Evolutionary conservation across 2,329 filamentous ascomycete species (phyloP).

Genomic region (Cephalotrichum gorgonifer): DNA sequence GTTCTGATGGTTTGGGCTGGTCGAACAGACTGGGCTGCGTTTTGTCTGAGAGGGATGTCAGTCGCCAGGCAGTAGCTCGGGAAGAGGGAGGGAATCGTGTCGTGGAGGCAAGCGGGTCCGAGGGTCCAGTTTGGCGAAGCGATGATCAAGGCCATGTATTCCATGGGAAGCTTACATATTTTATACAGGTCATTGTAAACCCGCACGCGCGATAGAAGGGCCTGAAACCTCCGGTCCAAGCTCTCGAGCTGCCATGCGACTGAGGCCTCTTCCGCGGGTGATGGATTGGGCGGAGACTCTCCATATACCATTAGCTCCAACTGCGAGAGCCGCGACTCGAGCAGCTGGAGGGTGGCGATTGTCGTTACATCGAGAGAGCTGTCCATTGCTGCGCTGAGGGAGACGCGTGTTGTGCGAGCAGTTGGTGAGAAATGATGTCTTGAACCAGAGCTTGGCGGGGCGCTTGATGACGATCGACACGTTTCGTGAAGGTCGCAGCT

Average conservation of each 20-base stretch:
- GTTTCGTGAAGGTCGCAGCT: too few relatives aligned
- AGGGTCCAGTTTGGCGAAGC: background rate
- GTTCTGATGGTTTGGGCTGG: constrained; percentile 29
- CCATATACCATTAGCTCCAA: constrained; percentile 34
- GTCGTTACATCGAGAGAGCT: constrained; percentile 39
- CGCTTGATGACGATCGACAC: too few relatives aligned
- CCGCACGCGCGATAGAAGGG: constrained; percentile 37
- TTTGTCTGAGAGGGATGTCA: constrained; percentile 29
- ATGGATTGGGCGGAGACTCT: constrained; percentile 36
- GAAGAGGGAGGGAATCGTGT: too few relatives aligned
- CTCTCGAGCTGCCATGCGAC: constrained; percentile 34
- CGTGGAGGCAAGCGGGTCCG: too few relatives aligned
- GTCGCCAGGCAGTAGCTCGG: too few relatives aligned
- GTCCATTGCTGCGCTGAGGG: constrained; percentile 14
- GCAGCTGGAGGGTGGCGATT: constrained; percentile 42
- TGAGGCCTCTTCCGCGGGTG: constrained; percentile 23
- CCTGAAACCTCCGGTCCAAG: constrained; percentile 42
- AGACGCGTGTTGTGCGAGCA: background rate
- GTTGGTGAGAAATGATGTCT: background rate
- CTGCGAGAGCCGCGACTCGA: constrained; percentile 48
- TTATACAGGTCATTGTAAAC: constrained; percentile 50
- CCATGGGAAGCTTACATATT: constrained; percentile 36
- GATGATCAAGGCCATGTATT: background rate
- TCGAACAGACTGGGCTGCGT: constrained; percentile 45
- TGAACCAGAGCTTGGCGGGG: too few relatives aligned